Percentiles rank a stretch among this genome's conserved stretches.
Evolutionary conservation across 352 stramenopile genomes (phyloP).

Genomic region (Aphanomyces astaci): DNA sequence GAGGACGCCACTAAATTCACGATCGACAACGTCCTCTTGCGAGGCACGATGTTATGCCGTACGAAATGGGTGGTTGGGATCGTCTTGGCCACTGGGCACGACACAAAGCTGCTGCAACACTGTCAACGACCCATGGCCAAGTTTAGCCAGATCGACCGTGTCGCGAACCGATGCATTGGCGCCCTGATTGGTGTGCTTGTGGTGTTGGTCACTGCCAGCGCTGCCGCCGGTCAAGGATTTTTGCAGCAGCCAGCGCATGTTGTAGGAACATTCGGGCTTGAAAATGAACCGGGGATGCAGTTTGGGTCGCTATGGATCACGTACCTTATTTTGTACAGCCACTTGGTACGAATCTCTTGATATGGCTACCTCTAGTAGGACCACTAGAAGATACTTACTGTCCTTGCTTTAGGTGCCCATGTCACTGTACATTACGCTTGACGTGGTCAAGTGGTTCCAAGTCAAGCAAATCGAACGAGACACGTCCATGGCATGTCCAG

Average conservation of each 20-base stretch:
- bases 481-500: constrained; percentile 33
- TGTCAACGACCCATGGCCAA: constrained; percentile 76
- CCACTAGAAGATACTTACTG: no score
- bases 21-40: constrained; percentile 69
- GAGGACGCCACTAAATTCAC: constrained; percentile 38
- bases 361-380: no score
- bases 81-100: constrained; percentile 61
- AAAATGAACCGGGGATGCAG: constrained; percentile 20
- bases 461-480: constrained; percentile 88
- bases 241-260: background rate
- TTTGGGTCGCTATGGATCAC: constrained; percentile 56
- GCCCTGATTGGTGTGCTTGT: constrained; percentile 72
- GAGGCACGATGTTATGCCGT: constrained; percentile 74
- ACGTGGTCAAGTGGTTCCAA: constrained; percentile 94
- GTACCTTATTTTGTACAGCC: constrained; percentile 82
- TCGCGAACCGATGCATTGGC: constrained; percentile 69
- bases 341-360: constrained; percentile 53
- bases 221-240: background rate
- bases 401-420: constrained; percentile 80
- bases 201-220: background rate
- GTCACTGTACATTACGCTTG: constrained; percentile 95
- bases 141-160: constrained; percentile 63
- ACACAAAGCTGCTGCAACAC: constrained; percentile 76
- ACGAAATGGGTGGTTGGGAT: constrained; percentile 76
- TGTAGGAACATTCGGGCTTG: background rate